A percentile compares a stretch with the other conserved stretches of the same genome.
Evolutionary conservation across 306 rosid genomes (phyloP).

Genomic region (Abrus pulchellus): DNA sequence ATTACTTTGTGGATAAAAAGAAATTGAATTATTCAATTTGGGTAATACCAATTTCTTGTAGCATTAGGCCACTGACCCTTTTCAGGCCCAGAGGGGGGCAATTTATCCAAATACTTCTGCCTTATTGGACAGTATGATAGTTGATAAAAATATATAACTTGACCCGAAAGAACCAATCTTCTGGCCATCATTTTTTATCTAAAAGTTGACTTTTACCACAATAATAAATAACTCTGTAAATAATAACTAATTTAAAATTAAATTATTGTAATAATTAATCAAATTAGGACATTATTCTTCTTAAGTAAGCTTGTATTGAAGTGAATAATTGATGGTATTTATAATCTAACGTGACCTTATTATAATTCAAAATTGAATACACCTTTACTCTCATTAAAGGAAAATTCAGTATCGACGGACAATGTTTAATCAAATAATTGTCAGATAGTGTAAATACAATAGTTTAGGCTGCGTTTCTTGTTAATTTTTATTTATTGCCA

Average conservation of each 20-base stretch:
- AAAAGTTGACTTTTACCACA: neutral
- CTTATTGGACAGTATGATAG: neutral
- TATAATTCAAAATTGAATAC: neutral
- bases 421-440: neutral
- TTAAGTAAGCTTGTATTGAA: neutral
- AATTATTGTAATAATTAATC: neutral
- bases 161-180: neutral
- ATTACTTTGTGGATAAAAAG: constrained; percentile 38
- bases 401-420: neutral
- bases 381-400: neutral
- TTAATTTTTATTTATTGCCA: neutral
- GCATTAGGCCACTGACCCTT: constrained; percentile 29
- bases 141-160: neutral
- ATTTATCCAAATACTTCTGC: neutral
- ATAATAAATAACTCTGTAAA: neutral
- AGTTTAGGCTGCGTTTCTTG: too few relatives aligned
- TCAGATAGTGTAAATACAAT: neutral
- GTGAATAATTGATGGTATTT: neutral
- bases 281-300: neutral
- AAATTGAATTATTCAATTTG: constrained; percentile 46
- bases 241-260: neutral
- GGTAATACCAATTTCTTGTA: constrained; percentile 29
- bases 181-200: neutral
- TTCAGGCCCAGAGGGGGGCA: neutral
- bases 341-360: neutral